Evolutionary conservation across 441 rosid genomes (phyloP), one percentile per base, ranked within the genome.

Genomic region (Erysimum cheiri): DNA sequence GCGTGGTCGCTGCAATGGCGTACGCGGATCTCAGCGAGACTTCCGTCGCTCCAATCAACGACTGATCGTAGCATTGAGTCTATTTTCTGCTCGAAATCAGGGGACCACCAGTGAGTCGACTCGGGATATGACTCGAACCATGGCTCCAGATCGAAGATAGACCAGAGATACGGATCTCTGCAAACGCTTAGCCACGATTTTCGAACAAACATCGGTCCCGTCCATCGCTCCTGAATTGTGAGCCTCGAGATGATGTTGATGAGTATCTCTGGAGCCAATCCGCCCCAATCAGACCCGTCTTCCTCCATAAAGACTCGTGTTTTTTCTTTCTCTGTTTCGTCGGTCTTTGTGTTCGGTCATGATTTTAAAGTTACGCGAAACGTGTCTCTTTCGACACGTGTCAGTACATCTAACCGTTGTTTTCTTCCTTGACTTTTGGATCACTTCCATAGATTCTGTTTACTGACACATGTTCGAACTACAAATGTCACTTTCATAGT

Each of bases 1-100:
- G 97, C 70, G 28, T 63, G 82, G 76, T 93, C 92, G 60, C 95
- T 89, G 86, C 98, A 89, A 86, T 91, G 93, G 32, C 90, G 81
- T 53, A 88, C 71, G 36, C 81, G 88, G 59, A 93, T 85, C 67
- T 78, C 77, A 2, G 84, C 70, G 33, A 93, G 85, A 22, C 74
- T 69, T 6, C 84, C 88, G 24, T 69, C 73, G 82, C 92, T 86
- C 91, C 90, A 87, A 63, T 63, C 72, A 61, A 85, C 78, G 22
- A 76, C 89, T 7, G 87, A 87, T 47, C 78, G 70, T 63, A 92
- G 77, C 86, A 88, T 80, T 31, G 88, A 85, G 60, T 93, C 91
- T 40, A 90, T 73, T 69, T 73, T 81, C 35, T 78, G 52, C 82
- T 89, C 92, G 71, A 93, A 90, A 28, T 87, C 87, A 26, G 82